Evolutionary conservation across 148 eudicot genomes (phyloP), one percentile per base, ranked within the genome.

Genomic region (Spergularia bocconei): DNA sequence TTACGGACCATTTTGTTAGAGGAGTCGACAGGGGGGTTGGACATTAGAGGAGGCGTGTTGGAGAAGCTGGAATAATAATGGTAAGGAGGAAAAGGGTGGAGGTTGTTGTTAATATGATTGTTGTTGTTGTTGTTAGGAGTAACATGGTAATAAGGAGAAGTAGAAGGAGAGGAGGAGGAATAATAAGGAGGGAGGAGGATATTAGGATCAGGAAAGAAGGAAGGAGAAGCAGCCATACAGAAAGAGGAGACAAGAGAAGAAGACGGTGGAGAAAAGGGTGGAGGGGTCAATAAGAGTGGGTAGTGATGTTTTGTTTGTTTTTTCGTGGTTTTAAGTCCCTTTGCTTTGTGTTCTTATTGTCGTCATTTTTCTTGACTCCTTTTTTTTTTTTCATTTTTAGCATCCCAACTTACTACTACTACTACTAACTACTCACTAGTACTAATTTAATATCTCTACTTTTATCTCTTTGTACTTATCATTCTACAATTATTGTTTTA

Each of bases 1-100:
- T 93, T 93, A 11, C 98, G 82, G 17, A 83, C 86, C 90, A 86
- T 87, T 50, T 78, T 85, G 59, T 11, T 76, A 41, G 41, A 1
- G 3, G 47, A 36, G 11, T 38, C 60, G 29, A 15, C 68, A 9
- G 19, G 72, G 9, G 14, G 57, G 73, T 79, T 79, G 0, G 78
- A 74, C 75, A 74, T 79, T 13, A 55, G 9, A 14, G 21, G 25
- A 47, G 36, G 5, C 23, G 25, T 15, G 52, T 36, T 7, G 65
- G 0, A 29, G 36, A 29, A 29, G 36, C 1, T 29, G 36, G 36
- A 29, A 29, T 29, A 29, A 29, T 29, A 29, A 29, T 2, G 36
- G 36, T 29, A 3, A 29, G 36, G 36, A 29, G 36, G 36, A 29
- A 29, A 13, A 21, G 39, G 25, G 36, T 14, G 16, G 19, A 6